phyloP scores from a whole-genome alignment of 768 basidiomycete species.

The Naematelia encephala region DNA sequence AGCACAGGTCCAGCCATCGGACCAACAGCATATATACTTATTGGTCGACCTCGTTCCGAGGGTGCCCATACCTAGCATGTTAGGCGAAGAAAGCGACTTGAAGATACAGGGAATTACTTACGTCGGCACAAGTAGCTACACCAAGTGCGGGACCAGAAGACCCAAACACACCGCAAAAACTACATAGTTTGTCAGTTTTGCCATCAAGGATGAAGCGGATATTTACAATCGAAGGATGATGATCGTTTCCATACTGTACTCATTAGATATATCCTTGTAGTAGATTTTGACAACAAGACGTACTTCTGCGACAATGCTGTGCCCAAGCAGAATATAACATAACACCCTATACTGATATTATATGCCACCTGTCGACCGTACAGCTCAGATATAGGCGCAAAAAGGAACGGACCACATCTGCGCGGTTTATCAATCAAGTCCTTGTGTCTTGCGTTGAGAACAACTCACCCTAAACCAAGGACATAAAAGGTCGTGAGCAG shows the following conservation, averaged over 20 bases:
- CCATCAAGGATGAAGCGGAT: neutral
- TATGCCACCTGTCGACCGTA: slow-evolving; percentile 43
- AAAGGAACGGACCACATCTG: slow-evolving; percentile 45
- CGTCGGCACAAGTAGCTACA: slow-evolving; percentile 44
- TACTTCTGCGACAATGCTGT: slow-evolving; percentile 36
- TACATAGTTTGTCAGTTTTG: slow-evolving; percentile 6
- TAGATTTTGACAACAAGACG: slow-evolving; percentile 9
- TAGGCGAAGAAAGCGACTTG: neutral
- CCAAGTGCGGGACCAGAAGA: slow-evolving; percentile 43
- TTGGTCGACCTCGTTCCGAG: slow-evolving; percentile 34
- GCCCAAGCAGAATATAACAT: slow-evolving; percentile 36
- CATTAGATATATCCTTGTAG: neutral
- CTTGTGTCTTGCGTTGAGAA: neutral
- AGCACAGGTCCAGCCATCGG: slow-evolving; percentile 43
- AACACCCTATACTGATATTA: slow-evolving; percentile 20
- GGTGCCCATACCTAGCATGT: slow-evolving; percentile 27
- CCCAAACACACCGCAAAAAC: slow-evolving; percentile 37
- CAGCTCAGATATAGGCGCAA: slow-evolving; percentile 44
- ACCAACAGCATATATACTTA: slow-evolving; percentile 41
- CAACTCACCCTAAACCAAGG: slow-evolving; percentile 44
- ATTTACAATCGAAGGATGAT: slow-evolving; percentile 40
- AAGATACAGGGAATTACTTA: slow-evolving; percentile 9
- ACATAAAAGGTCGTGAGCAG: slow-evolving; percentile 35
- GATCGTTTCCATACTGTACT: slow-evolving; percentile 29
- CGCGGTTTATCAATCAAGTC: neutral